Base-by-base conservation (phyloP, 2,329 filamentous ascomycete species). In the Cladosporium sp. region DNA sequence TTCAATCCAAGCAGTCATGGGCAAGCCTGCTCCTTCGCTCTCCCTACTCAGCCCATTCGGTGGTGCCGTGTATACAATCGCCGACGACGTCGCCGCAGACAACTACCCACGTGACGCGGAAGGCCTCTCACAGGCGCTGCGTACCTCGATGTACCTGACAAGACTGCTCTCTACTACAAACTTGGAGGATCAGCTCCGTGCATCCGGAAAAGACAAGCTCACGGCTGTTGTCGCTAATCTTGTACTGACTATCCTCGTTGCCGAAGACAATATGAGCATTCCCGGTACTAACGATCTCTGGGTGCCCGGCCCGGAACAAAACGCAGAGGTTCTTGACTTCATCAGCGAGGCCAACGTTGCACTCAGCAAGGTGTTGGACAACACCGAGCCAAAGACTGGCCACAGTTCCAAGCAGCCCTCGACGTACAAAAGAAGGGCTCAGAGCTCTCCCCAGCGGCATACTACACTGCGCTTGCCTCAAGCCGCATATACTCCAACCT, bases 41-140 rank as follows among this genome's bases (percentile, higher is more conserved):
- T 82, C 88, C 0, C 80, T 96, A 4, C 88, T 85, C 2, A 91
- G 84, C 62, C 78, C 77, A 19, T 73, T 96, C 6, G 83, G 81
- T 0, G 89, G 89, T 3, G 81, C 82, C 1, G 79, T 87, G 5
- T 83, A 86, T 56, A 70, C 96, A 3, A 74, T 86, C 0, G 64
- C 71, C 9, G n/a, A 36, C 57, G 42, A 57, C 36, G 40, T 57
- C 51, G 61, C 59, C 39, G 59, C 54, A 44, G 39, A 7, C 9
- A 24, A 17, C 17, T n/a, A 18, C 13, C 3, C 37, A 11, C 37
- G 37, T 11, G 90, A 96, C 63, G 73, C 78, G 3, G 79, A 80
- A 56, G 87, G 87, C 0, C 80, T 84, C 27, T 89, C 89, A 2
- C 74, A 87, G 48, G 82, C 89, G 1, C 80, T 88, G 12, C 79